Conservation (phyloP, 768 basidiomycete species). For the Russula emetica region DNA sequence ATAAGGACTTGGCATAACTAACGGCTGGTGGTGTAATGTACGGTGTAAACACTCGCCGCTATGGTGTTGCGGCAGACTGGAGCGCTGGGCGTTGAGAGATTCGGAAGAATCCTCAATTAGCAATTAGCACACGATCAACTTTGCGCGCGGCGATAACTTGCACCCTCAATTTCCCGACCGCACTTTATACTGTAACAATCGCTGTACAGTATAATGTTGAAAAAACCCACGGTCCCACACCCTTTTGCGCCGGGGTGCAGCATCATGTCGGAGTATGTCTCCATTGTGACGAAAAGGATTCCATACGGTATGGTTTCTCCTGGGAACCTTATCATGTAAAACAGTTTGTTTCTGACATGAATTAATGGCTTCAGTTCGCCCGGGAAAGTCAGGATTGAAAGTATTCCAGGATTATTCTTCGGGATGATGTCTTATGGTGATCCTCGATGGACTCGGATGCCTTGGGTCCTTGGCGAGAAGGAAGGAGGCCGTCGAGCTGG, state of each 20-base stretch:
- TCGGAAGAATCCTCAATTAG: too few species aligned
- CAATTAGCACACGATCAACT: too few species aligned
- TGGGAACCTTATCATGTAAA: background rate
- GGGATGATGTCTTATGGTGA: slow-evolving; percentile 60
- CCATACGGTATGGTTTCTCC: slow-evolving; percentile 10
- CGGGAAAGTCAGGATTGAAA: slow-evolving; percentile 53
- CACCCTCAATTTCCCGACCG: background rate
- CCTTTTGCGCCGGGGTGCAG: background rate
- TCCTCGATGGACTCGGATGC: slow-evolving; percentile 29
- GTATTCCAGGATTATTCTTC: slow-evolving; percentile 61
- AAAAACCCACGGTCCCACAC: background rate
- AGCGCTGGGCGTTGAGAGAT: too few species aligned
- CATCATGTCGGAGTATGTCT: slow-evolving; percentile 1
- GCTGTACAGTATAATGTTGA: background rate
- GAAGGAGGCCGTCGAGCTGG: slow-evolving; percentile 29
- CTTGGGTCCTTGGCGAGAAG: slow-evolving; percentile 36
- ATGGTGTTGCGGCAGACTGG: too few species aligned
- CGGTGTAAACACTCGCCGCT: too few species aligned
- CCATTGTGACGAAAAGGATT: slow-evolving; percentile 9
- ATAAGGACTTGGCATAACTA: background rate
- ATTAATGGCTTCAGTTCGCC: slow-evolving; percentile 26
- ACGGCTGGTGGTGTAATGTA: too few species aligned
- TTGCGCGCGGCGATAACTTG: background rate
- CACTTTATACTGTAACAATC: too few species aligned
- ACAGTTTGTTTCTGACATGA: background rate